Base-by-base conservation (phyloP, 148 eudicot species). In the Cornus kousa region DNA sequence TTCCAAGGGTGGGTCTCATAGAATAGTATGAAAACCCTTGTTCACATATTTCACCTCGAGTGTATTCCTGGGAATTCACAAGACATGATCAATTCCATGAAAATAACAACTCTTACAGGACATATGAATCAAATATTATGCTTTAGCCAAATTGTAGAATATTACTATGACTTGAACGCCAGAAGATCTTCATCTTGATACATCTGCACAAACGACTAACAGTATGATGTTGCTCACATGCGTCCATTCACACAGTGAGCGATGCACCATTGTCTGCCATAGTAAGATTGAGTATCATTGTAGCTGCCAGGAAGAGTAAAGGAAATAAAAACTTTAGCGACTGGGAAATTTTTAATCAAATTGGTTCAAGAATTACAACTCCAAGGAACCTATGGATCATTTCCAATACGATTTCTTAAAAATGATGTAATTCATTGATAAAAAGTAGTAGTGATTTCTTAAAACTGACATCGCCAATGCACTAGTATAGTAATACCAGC, bases 181-280 rank as follows among this genome's bases (percentile, higher is more conserved):
- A 23, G 35, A 4, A 28, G 28, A 33, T 68, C 65, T 74, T 74
- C 17, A 39, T 40, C 31, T n/a, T 11, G 9, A 28, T 40, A 68
- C 11, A 66, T 66, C 78, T 66, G 23, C 71, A 66, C 6, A 76
- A 66, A 43, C 5, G 20, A 43, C n/a, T 12, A 53, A n/a, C n/a
- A 35, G 14, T n/a, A n/a, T n/a, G 7, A 40, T 65, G 71, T 14
- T 28, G 16, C 57, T 33, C 32, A 22, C 77, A 43, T 48, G 76
- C 53, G 46, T 72, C 80, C 83, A 74, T 43, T 92, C 84, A 93
- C 75, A 94, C 93, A 50, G 88, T 85, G 50, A 96, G 90, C 62
- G 98, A 89, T 71, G 98, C 92, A 62, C 98, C 99, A 80, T 96
- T 93, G 84, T 96, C 99, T 31, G 94, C 95, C 39, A 78, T 79